Conservation (phyloP, 2,329 filamentous ascomycete genomes). For the Neopestalotiopsis sp. region DNA sequence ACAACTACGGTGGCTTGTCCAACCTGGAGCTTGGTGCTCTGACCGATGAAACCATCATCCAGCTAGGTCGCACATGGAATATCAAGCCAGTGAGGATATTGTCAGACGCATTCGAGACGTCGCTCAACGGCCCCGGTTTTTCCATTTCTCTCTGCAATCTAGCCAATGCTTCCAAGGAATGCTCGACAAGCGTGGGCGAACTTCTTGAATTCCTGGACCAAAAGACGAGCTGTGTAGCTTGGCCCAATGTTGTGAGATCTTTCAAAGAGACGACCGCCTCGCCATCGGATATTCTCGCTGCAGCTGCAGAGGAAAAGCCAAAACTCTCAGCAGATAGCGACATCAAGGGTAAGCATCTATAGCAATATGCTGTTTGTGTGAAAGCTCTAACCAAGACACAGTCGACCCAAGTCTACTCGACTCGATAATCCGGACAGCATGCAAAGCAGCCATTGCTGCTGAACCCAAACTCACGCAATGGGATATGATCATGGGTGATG, state of each 20-base stretch:
- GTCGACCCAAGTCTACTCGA: constrained; percentile 35
- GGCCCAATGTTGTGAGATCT: constrained; percentile 43
- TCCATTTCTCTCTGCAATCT: constrained; percentile 60
- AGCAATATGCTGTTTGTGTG: not conserved
- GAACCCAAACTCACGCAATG: constrained; percentile 38
- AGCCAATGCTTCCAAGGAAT: constrained; percentile 36
- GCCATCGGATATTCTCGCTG: not conserved
- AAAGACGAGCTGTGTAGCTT: constrained; percentile 54
- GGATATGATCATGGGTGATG: constrained; percentile 41
- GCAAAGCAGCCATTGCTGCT: constrained; percentile 39
- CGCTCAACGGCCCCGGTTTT: constrained; percentile 60
- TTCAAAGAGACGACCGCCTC: not conserved
- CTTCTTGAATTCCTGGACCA: constrained; percentile 53
- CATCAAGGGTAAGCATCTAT: constrained; percentile 22
- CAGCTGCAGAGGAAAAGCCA: not conserved
- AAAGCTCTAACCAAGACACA: constrained; percentile 10
- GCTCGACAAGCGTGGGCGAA: constrained; percentile 33
- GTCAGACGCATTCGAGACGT: constrained; percentile 54
- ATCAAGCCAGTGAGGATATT: constrained; percentile 53
- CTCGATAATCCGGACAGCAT: constrained; percentile 31
- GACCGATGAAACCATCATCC: constrained; percentile 45
- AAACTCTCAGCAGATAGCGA: constrained; percentile 12
- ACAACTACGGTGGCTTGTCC: constrained; percentile 62
- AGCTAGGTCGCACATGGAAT: constrained; percentile 44
- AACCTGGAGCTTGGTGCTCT: constrained; percentile 60